A percentile compares a stretch with the other conserved stretches of the same genome.
phyloP scores from a whole-genome alignment of 306 rosid species.

The Castanea crenata region DNA sequence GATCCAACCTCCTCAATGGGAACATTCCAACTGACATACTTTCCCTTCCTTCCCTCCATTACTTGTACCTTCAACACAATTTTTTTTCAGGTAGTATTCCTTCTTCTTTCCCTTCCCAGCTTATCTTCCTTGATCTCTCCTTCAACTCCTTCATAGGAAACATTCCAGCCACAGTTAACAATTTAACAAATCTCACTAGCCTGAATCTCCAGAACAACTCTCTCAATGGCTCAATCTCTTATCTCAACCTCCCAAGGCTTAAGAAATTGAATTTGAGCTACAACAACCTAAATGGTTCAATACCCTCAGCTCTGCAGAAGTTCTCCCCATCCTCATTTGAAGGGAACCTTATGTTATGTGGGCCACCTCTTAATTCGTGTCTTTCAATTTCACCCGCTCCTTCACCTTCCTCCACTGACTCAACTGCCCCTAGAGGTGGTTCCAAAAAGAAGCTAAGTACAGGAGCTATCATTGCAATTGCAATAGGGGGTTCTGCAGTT shows the following conservation, averaged over 20 bases:
- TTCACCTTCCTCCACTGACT: constrained; percentile 28
- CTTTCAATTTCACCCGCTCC: constrained; percentile 35
- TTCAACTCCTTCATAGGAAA: constrained; percentile 63
- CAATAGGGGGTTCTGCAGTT: constrained; percentile 31
- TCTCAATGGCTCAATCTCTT: constrained; percentile 65
- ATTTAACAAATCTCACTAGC: constrained; percentile 45
- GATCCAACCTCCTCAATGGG: constrained; percentile 67
- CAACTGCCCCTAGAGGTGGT: constrained; percentile 23
- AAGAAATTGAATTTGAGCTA: constrained; percentile 65
- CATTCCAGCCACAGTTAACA: constrained; percentile 52
- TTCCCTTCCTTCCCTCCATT: constrained; percentile 62
- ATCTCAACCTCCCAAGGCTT: constrained; percentile 51
- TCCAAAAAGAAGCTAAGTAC: constrained; percentile 45
- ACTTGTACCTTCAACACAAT: constrained; percentile 63
- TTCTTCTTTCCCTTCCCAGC: constrained; percentile 41
- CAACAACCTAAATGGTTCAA: constrained; percentile 68
- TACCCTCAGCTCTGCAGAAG: constrained; percentile 54
- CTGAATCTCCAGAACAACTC: constrained; percentile 66
- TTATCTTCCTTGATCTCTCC: constrained; percentile 71
- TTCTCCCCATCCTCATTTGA: constrained; percentile 63
- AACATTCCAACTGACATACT: constrained; percentile 63
- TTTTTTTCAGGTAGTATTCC: constrained; percentile 65
- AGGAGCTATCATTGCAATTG: constrained; percentile 53
- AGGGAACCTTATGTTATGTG: constrained; percentile 72
- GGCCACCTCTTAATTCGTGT: constrained; percentile 60